A percentile compares a stretch with the other conserved stretches of the same genome.
Evolutionary conservation across 106 monocot species (phyloP).

Genomic region (Dioscorea zingiberensis): DNA sequence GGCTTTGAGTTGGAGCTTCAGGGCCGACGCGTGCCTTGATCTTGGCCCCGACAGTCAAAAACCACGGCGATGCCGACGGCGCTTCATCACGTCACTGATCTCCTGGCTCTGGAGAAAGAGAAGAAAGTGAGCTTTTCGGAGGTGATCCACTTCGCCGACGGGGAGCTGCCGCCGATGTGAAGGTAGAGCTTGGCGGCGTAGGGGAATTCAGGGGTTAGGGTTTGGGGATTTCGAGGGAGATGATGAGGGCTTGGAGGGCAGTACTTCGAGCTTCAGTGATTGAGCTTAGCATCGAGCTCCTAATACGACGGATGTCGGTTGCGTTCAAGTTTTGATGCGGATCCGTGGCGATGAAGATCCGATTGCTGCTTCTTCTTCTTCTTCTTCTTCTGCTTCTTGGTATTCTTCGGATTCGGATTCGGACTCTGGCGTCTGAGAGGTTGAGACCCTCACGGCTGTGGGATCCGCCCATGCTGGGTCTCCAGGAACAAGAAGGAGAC

Average conservation of each 20-base stretch:
- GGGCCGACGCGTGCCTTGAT: conserved; percentile 56
- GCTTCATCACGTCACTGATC: conserved; percentile 17
- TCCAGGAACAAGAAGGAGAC: conserved; percentile 5
- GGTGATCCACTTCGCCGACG: conserved; percentile 62
- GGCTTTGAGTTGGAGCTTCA: conserved; percentile 59
- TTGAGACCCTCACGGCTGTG: conserved; percentile 84
- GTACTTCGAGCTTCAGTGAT: conserved; percentile 86
- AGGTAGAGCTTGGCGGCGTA: conserved; percentile 77
- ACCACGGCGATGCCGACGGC: conserved; percentile 34
- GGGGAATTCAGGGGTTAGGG: conserved; percentile 34
- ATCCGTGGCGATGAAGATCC: not conserved
- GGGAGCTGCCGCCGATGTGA: conserved; percentile 63
- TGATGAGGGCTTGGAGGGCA: conserved; percentile 30
- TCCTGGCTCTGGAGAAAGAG: conserved; percentile 48
- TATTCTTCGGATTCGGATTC: conserved; percentile 22
- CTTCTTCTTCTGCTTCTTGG: conserved; percentile 14
- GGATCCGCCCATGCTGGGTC: conserved; percentile 76
- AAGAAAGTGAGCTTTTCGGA: conserved; percentile 57
- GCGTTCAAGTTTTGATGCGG: conserved; percentile 8
- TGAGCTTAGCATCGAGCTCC: conserved; percentile 56
- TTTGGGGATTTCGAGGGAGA: conserved; percentile 9
- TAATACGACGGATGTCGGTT: conserved; percentile 39
- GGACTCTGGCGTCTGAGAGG: conserved; percentile 41
- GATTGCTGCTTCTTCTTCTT: conserved; percentile 17
- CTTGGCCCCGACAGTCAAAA: conserved; percentile 58